Conservation (phyloP, 192 early-diverging fungal genomes). For the Coemansia pectinata region DNA sequence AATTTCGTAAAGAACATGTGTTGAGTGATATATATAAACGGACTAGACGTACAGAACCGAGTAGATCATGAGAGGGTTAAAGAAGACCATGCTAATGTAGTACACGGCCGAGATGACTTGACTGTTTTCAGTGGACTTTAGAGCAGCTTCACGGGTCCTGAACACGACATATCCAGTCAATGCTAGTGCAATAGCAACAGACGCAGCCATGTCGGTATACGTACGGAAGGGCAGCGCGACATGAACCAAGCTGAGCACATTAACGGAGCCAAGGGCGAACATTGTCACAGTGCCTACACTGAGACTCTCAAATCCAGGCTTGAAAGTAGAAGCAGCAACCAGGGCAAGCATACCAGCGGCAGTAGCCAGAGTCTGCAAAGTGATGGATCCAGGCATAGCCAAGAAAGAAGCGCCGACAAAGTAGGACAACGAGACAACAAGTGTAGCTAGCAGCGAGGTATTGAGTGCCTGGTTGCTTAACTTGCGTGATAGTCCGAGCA, state of each 20-base stretch:
- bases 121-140: not conserved
- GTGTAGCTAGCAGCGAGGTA: not conserved
- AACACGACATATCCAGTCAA: slow-evolving; percentile 1
- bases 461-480: not conserved
- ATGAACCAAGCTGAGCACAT: slow-evolving; percentile 1
- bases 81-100: slow-evolving; percentile 3
- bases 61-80: slow-evolving; percentile 1
- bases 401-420: not conserved
- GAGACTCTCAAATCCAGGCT: not conserved
- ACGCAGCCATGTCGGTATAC: not conserved
- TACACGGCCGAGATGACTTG: not conserved
- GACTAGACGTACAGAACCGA: not conserved
- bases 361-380: slow-evolving; percentile 2
- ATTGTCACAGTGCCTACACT: not conserved
- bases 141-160: not conserved
- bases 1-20: not conserved
- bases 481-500: slow-evolving; percentile 2
- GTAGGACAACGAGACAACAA: not conserved
- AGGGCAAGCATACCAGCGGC: slow-evolving; percentile 1
- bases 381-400: not conserved
- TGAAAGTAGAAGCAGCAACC: not conserved
- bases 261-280: not conserved
- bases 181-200: not conserved
- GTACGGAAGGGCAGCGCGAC: not conserved
- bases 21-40: not conserved